Base-by-base conservation (phyloP, 176 grass and related monocot species). In the Saccharum spontaneum region DNA sequence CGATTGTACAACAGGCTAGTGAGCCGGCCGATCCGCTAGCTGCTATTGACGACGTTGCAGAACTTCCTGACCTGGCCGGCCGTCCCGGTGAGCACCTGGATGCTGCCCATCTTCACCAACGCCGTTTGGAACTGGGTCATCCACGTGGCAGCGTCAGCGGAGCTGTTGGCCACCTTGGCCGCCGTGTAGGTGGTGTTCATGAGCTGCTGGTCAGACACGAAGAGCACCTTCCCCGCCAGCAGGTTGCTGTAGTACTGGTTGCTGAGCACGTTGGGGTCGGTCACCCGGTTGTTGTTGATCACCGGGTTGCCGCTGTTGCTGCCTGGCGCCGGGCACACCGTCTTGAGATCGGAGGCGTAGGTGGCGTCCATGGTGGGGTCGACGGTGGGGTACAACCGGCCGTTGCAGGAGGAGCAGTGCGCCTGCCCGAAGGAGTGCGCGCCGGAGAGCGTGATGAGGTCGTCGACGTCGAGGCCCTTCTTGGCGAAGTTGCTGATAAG, bases 21-120 rank as follows among this genome's bases (percentile, higher is more conserved):
- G 44, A 13, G 44, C 46, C 14, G 14, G 44, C 44, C 44, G 44
- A 49, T 49, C 46, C 46, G 13, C 15, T 59, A 59, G 55, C 22
- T 59, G 45, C 22, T 79, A 1, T 91, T 86, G 78, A 70, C 43
- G 28, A 43, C 82, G 37, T 64, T 55, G 55, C 92, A 94, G 41
- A 59, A 41, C 31, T 83, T 80, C 76, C 92, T 91, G 67, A 94
- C 45, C 71, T 88, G 87, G 69, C 92, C 92, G 10, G n/a, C 23
- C 5, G 49, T 73, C 23, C 92, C 84, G 1, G 75, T 87, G 66
- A 89, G 86, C 74, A 88, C 88, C 63, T 87, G 44, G 30, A 85
- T 89, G 37, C 67, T 2, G 10, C 86, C 89, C 89, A 91, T 91
- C 83, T 91, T 90, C 75, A 91, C 73, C 70, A 89, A 66, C 20